Base-by-base conservation (phyloP, 2,329 filamentous ascomycete genomes). In the Venturia asperata region DNA sequence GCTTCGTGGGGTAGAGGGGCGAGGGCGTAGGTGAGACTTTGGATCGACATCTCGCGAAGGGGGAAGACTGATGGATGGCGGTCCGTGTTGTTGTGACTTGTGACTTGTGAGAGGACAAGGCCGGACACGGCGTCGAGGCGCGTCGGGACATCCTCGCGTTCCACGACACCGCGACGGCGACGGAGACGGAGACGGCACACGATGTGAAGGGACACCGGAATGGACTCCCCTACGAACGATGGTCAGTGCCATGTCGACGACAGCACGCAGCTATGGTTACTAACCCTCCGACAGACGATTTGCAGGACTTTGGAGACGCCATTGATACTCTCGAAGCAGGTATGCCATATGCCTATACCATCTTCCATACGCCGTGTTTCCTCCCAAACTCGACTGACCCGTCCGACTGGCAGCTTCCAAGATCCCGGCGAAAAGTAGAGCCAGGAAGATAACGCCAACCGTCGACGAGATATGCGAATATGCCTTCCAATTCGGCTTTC, bases 401-500 rank as follows among this genome's bases (percentile, higher is more conserved):
- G 17, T 27, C n/a, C 39, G 10, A 21, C 11, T 9, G 37, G 60
- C 52, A 77, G 76, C 75, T 64, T 76, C 75, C 24, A 71, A 61
- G 41, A 72, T 71, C 21, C 83, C 88, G 0, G 80, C 87, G 66
- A 92, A 90, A 73, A 83, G 87, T 69, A 84, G 90, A 58, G 77
- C 78, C 41, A 79, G 80, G 58, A 85, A 82, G 71, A 82, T 91
- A 68, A 86, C 87, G 69, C 79, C 83, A 24, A 79, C 84, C 19
- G 81, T 91, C 61, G 85, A 90, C 72, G 82, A 77, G 34, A 80
- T 92, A 65, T 80, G 83, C 60, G 82, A 83, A 5, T 77, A 84
- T 68, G 84, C 85, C 13, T 91, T 89, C 74, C 85, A 88, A 67
- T 79, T 82, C 66, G 91, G 91, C 9, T 80, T 94, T 63, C 77